Conservation (phyloP, 1,284 basidiomycete species). For the Mycena citricolor region DNA sequence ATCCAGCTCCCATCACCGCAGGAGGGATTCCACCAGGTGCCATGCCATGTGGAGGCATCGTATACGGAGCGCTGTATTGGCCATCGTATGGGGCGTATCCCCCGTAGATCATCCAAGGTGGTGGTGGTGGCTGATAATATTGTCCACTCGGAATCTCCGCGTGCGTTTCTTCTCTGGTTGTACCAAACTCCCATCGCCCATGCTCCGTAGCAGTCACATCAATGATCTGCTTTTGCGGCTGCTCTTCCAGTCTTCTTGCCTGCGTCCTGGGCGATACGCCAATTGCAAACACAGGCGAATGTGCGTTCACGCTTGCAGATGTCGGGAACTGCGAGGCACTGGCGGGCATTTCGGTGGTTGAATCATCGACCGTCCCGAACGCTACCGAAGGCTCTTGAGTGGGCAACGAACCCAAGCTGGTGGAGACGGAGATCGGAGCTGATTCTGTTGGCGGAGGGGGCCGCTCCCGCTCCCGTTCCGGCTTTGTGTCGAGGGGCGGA, state of each 20-base stretch:
- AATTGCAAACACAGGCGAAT: slow-evolving; percentile 14
- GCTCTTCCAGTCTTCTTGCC: slow-evolving; percentile 2
- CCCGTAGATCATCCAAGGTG: no score
- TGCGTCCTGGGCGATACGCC: slow-evolving; percentile 17
- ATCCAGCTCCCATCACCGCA: no score
- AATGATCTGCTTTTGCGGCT: slow-evolving; percentile 5
- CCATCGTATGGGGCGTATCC: no score
- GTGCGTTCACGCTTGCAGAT: no score
- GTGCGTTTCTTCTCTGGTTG: slow-evolving; percentile 10
- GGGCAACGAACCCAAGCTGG: slow-evolving; percentile 4
- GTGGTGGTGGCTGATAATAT: no score
- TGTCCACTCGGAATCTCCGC: no score
- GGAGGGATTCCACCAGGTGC: no score
- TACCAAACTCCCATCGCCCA: slow-evolving; percentile 20
- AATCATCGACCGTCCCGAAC: slow-evolving; percentile 18
- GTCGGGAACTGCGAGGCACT: slow-evolving; percentile 2
- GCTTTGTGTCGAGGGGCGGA: slow-evolving; percentile 1
- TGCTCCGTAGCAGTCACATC: slow-evolving; percentile 11
- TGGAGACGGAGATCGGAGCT: slow-evolving; percentile 12
- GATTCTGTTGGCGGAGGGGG: slow-evolving; percentile 18
- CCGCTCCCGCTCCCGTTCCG: no score
- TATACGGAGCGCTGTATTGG: no score
- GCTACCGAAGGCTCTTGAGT: not conserved
- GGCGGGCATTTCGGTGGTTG: not conserved
- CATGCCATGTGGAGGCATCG: no score